Evolutionary conservation across 1,139 yeast genomes (phyloP).

Genomic region (Candida sp.): DNA sequence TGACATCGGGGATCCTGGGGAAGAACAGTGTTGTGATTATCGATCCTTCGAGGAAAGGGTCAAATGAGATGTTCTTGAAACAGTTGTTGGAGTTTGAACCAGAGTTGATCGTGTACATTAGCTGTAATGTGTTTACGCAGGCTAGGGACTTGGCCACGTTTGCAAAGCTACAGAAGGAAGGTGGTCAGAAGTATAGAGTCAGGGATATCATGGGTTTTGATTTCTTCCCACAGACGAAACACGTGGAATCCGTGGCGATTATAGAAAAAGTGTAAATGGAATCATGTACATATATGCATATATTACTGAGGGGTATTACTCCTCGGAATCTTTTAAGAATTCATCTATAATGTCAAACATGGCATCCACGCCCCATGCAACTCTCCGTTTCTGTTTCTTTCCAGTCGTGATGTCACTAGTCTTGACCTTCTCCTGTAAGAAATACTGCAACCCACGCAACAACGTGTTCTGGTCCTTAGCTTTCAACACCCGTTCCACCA

Average conservation of each 20-base stretch:
- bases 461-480: conserved; percentile 67
- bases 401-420: conserved; percentile 58
- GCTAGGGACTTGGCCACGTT: conserved; percentile 45
- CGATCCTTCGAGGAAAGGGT: conserved; percentile 53
- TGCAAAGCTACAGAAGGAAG: conserved; percentile 22
- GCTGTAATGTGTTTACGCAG: conserved; percentile 52
- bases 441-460: conserved; percentile 75
- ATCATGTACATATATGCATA: conserved; percentile 7
- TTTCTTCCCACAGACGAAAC: conserved; percentile 54
- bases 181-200: conserved; percentile 26
- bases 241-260: conserved; percentile 48
- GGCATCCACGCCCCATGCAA: conserved; percentile 72
- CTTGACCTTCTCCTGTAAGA: conserved; percentile 58
- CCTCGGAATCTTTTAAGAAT: conserved; percentile 25
- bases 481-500: conserved; percentile 59
- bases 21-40: conserved; percentile 41
- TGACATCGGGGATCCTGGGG: conserved; percentile 29
- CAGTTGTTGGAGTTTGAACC: conserved; percentile 44
- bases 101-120: conserved; percentile 40
- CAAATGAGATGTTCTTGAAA: conserved; percentile 33
- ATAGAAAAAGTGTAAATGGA: conserved; percentile 22
- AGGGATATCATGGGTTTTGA: conserved; percentile 45
- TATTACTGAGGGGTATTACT: not conserved
- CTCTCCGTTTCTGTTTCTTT: conserved; percentile 61
- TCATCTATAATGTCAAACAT: conserved; percentile 60